These are phyloP conservation scores for Chrysoporthe cubensis DNA, from an alignment of 2,329 filamentous ascomycete species.

Conservation along the genomic window DNA sequence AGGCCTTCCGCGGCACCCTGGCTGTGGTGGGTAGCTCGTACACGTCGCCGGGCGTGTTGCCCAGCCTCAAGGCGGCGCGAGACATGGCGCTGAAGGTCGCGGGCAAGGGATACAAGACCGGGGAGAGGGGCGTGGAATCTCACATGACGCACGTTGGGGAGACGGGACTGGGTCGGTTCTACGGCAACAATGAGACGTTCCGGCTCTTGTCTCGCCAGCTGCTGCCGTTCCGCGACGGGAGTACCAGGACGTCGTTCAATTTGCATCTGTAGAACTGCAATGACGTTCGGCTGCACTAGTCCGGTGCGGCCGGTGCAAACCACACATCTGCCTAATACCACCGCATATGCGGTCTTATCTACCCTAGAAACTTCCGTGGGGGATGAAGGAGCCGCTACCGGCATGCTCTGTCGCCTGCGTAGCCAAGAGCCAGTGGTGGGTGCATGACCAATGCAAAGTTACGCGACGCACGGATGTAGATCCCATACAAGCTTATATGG, in stretches of 20 bases:
- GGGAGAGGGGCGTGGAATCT: constrained; percentile 7
- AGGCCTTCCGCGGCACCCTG: constrained; percentile 64
- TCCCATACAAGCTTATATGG: neutral
- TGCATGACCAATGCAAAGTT: neutral
- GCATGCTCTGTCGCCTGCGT: neutral
- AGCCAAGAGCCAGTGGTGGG: neutral
- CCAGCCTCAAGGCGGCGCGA: constrained; percentile 54
- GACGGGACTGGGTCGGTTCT: constrained; percentile 41
- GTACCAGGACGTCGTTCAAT: neutral
- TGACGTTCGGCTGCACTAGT: neutral
- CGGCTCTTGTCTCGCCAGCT: constrained; percentile 1
- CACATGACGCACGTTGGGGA: constrained; percentile 34
- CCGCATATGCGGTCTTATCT: neutral
- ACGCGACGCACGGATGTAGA: neutral
- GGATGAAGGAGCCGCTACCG: neutral
- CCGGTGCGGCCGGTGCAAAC: neutral
- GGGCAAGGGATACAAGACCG: constrained; percentile 24
- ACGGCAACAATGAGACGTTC: constrained; percentile 24
- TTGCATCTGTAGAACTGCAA: constrained; percentile 1
- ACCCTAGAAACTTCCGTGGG: neutral
- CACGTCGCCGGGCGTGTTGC: constrained; percentile 54
- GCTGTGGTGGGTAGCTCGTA: constrained; percentile 65
- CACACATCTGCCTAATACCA: neutral
- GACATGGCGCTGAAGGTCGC: constrained; percentile 48
- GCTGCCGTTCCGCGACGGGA: constrained; percentile 22